These are phyloP conservation scores for Tilletiaria anomala DNA, from an alignment of 1,284 basidiomycete genomes.

Conservation along the genomic window DNA sequence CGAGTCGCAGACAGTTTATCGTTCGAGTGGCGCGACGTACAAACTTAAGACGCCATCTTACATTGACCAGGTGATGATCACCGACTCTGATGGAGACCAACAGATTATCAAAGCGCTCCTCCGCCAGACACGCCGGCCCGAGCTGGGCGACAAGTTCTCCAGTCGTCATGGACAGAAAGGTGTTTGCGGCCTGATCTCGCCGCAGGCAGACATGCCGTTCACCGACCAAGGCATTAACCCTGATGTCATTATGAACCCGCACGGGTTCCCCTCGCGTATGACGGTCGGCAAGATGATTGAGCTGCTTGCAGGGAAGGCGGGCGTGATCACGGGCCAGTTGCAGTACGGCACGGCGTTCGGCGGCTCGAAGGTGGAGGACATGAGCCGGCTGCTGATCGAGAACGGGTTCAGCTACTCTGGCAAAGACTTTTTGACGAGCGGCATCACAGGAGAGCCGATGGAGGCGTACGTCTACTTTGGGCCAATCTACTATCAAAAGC, in stretches of 20 bases:
- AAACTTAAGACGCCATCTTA: slow-evolving; percentile 57
- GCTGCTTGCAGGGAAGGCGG: slow-evolving; percentile 63
- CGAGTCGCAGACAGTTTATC: slow-evolving; percentile 1
- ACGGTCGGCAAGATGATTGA: slow-evolving; percentile 99
- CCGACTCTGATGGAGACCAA: slow-evolving; percentile 77
- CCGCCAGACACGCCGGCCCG: slow-evolving; percentile 87
- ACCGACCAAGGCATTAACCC: slow-evolving; percentile 87
- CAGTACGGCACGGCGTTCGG: slow-evolving; percentile 92
- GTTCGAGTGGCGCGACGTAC: slow-evolving; percentile 10
- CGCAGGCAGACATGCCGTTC: slow-evolving; percentile 98
- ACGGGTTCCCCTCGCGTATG: slow-evolving; percentile 99
- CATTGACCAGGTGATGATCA: slow-evolving; percentile 95
- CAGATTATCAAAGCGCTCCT: slow-evolving; percentile 98
- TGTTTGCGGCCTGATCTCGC: slow-evolving; percentile 93
- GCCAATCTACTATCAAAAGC: slow-evolving; percentile 78
- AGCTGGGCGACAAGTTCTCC: slow-evolving; percentile 97
- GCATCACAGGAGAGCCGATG: slow-evolving; percentile 88
- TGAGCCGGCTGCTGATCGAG: slow-evolving; percentile 87
- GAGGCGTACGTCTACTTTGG: slow-evolving; percentile 98
- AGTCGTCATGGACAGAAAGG: slow-evolving; percentile 97
- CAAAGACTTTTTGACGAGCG: slow-evolving; percentile 95
- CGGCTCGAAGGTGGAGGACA: slow-evolving; percentile 97
- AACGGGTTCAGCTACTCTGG: slow-evolving; percentile 92
- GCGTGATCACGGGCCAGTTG: slow-evolving; percentile 69
- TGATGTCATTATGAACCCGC: slow-evolving; percentile 99